phyloP scores from a whole-genome alignment of 1,284 basidiomycete genomes.

The Trichosporon coremiiforme region DNA sequence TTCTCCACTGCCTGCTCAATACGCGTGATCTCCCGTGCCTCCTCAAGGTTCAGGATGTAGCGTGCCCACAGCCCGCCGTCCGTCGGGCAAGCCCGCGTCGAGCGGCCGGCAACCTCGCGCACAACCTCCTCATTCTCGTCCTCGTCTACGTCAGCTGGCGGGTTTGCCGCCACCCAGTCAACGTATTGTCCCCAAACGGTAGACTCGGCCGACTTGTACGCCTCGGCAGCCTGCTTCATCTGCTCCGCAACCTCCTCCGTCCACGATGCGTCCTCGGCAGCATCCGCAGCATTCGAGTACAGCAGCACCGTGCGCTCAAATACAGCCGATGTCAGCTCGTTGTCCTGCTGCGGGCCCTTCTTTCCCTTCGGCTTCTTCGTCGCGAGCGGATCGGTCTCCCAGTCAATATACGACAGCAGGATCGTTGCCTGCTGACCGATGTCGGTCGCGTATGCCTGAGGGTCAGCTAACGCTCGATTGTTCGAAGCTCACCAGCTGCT shows the following conservation, averaged over 20 bases:
- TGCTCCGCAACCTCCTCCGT: slow-evolving; percentile 62
- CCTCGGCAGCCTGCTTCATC: slow-evolving; percentile 29
- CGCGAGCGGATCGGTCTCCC: slow-evolving; percentile 55
- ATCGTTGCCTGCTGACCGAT: slow-evolving; percentile 31
- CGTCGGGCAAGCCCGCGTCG: slow-evolving; percentile 47
- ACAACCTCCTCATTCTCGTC: slow-evolving; percentile 58
- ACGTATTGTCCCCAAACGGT: slow-evolving; percentile 48
- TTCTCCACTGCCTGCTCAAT: slow-evolving; percentile 25
- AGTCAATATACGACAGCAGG: slow-evolving; percentile 46
- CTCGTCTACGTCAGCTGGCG: slow-evolving; percentile 56
- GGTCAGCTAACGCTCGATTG: slow-evolving; percentile 10
- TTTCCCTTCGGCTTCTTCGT: slow-evolving; percentile 59
- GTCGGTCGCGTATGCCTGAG: slow-evolving; percentile 32
- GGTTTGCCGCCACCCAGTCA: slow-evolving; percentile 36
- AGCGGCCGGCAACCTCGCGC: slow-evolving; percentile 26
- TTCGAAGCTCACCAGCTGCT: slow-evolving; percentile 40
- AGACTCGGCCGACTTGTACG: slow-evolving; percentile 50
- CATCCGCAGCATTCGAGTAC: slow-evolving; percentile 61
- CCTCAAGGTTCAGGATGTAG: slow-evolving; percentile 27
- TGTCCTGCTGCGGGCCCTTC: slow-evolving; percentile 56
- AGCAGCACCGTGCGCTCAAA: slow-evolving; percentile 76
- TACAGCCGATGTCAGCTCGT: slow-evolving; percentile 64
- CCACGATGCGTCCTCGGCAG: slow-evolving; percentile 57
- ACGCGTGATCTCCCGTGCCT: slow-evolving; percentile 19
- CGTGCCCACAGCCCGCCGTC: slow-evolving; percentile 46